Percentiles rank a stretch among this genome's conserved stretches.
These are phyloP conservation scores for Melaleuca alternifolia DNA, from an alignment of 345 rosid genomes.

Conservation along the genomic window DNA sequence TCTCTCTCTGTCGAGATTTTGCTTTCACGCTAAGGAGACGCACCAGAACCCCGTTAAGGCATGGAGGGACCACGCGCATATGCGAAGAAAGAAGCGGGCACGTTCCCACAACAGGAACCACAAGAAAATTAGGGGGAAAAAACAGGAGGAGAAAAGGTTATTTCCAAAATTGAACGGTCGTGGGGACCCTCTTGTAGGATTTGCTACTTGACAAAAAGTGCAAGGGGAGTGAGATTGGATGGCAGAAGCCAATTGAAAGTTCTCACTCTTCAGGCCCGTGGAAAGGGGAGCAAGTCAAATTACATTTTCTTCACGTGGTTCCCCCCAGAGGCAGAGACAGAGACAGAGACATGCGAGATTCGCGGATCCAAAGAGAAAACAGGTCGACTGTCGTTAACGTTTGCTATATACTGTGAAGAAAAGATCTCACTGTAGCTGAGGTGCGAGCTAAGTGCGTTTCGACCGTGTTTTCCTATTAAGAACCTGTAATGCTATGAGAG, in stretches of 20 bases:
- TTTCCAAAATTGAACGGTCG: background rate
- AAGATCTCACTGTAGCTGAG: background rate
- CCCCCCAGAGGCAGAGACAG: accelerated
- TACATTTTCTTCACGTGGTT: background rate
- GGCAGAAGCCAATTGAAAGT: background rate
- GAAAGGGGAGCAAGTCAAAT: background rate
- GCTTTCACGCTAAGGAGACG: background rate
- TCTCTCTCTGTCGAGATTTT: background rate
- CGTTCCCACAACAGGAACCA: constrained; percentile 19
- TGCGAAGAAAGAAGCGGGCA: constrained; percentile 1
- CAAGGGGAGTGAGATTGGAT: background rate
- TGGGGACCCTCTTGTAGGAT: background rate
- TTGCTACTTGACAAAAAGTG: background rate
- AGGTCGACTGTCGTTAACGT: background rate
- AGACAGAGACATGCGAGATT: background rate
- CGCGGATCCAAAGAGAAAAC: background rate
- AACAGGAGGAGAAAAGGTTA: background rate
- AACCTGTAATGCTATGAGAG: background rate
- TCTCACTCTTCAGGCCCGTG: background rate
- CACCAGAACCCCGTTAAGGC: background rate
- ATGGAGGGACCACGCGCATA: background rate
- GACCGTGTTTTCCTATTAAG: background rate
- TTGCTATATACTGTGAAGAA: background rate
- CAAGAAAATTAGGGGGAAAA: background rate
- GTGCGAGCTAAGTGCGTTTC: background rate